Percentiles rank a stretch among this genome's conserved stretches.
Conservation (phyloP, 805 yeast genomes). For the Candida multigemmis region DNA sequence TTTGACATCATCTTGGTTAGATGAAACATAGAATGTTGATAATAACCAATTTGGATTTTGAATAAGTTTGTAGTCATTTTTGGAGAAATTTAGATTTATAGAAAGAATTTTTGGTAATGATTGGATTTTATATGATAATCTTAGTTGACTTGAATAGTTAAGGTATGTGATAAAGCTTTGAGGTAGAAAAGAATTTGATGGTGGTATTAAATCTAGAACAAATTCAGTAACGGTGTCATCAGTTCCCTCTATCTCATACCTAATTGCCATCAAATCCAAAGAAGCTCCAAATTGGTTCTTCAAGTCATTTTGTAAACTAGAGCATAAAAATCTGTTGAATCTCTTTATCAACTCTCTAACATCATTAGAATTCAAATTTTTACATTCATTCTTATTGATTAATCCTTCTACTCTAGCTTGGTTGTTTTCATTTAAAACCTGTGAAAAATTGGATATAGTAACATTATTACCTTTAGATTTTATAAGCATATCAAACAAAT, state of each 20-base stretch:
- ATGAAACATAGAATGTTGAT: no score
- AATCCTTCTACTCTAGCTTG: conserved; percentile 48
- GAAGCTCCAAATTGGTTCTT: conserved; percentile 13
- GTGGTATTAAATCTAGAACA: no score
- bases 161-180: no score
- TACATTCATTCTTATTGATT: conserved; percentile 40
- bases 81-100: conserved; percentile 47
- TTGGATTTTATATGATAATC: no score
- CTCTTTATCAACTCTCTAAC: conserved; percentile 39
- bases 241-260: conserved; percentile 33
- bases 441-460: conserved; percentile 70
- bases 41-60: conserved; percentile 5
- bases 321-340: conserved; percentile 53
- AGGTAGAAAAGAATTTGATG: no score
- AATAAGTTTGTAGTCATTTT: conserved; percentile 36
- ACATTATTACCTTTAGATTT: conserved; percentile 76
- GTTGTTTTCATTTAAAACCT: conserved; percentile 19
- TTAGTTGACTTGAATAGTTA: no score
- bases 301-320: conserved; percentile 44
- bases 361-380: conserved; percentile 32
- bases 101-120: conserved; percentile 55
- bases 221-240: no score
- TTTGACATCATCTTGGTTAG: no score
- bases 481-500: conserved; percentile 82
- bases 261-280: conserved; percentile 31